phyloP scores from a whole-genome alignment of 2,329 filamentous ascomycete genomes.

The Emericellopsis cladophorae region DNA sequence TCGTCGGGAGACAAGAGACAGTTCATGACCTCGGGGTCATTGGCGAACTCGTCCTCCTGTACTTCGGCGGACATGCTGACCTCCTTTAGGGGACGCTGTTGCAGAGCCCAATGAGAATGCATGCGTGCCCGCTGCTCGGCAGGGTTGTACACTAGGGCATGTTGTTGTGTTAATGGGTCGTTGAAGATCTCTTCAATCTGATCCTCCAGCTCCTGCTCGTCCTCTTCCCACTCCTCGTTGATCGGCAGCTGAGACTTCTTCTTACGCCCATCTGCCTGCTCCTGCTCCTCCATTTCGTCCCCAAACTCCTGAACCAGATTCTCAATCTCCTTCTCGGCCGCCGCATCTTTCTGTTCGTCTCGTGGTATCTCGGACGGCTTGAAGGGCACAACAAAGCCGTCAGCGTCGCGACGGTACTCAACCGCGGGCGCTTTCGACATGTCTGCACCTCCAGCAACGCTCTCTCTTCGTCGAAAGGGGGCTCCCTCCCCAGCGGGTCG shows the following conservation, averaged over 20 bases:
- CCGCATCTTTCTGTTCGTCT: constrained; percentile 11
- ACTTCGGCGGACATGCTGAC: constrained; percentile 53
- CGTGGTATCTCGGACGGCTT: constrained; percentile 25
- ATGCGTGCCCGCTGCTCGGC: constrained; percentile 42
- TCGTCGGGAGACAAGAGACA: constrained; percentile 67
- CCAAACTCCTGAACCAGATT: constrained; percentile 31
- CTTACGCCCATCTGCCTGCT: constrained; percentile 6
- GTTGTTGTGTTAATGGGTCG: constrained; percentile 42
- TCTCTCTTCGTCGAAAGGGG: background rate
- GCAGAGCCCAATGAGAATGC: constrained; percentile 37
- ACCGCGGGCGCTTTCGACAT: constrained; percentile 13
- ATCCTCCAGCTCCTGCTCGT: constrained; percentile 52
- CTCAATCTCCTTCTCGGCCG: constrained; percentile 18
- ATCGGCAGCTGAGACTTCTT: constrained; percentile 36
- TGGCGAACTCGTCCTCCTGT: constrained; percentile 70
- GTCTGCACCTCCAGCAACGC: no score
- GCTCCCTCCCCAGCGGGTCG: background rate
- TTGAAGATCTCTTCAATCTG: constrained; percentile 61
- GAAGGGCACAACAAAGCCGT: constrained; percentile 55
- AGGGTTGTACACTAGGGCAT: constrained; percentile 44
- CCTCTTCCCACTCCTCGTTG: constrained; percentile 48
- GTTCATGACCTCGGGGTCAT: constrained; percentile 76
- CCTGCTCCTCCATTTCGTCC: constrained; percentile 19
- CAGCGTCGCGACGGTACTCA: constrained; percentile 42
- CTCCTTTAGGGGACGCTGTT: constrained; percentile 30